phyloP scores from a whole-genome alignment of 2,329 filamentous ascomycete species.

The Fusarium circinatum region DNA sequence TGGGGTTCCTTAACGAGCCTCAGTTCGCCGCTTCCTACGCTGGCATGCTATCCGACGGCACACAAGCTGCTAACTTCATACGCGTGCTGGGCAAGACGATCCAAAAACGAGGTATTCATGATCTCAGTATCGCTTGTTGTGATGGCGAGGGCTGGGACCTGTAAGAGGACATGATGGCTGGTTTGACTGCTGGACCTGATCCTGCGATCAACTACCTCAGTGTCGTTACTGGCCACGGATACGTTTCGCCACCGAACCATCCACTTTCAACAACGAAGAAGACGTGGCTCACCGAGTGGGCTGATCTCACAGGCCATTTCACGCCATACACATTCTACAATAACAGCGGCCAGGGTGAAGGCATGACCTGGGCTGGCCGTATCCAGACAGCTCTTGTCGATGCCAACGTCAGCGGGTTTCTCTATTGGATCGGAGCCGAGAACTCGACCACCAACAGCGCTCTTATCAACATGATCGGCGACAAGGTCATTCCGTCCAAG shows the following conservation, averaged over 20 bases:
- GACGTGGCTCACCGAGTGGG: not conserved
- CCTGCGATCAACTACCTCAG: not conserved
- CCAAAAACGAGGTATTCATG: not conserved
- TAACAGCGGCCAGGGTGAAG: not conserved
- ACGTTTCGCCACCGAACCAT: not conserved
- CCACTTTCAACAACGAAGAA: not conserved
- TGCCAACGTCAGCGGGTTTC: not conserved
- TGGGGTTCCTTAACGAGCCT: not conserved
- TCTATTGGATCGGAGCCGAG: not conserved
- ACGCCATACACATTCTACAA: not conserved
- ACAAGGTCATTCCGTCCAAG: not conserved
- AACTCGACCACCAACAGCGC: not conserved
- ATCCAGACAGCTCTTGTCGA: not conserved
- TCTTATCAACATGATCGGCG: not conserved
- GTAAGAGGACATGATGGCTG: not conserved
- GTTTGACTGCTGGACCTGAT: not conserved
- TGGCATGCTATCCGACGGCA: not conserved
- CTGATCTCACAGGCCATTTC: not conserved
- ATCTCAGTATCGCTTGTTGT: not conserved
- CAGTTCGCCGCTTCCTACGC: not conserved
- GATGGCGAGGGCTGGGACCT: not conserved
- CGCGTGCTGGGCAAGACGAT: not conserved
- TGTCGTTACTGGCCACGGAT: not conserved
- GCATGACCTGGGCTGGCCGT: not conserved
- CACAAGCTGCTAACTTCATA: not conserved